These are phyloP conservation scores for Polyplosphaeria fusca DNA, from an alignment of 495 filamentous ascomycete species.

Conservation along the genomic window DNA sequence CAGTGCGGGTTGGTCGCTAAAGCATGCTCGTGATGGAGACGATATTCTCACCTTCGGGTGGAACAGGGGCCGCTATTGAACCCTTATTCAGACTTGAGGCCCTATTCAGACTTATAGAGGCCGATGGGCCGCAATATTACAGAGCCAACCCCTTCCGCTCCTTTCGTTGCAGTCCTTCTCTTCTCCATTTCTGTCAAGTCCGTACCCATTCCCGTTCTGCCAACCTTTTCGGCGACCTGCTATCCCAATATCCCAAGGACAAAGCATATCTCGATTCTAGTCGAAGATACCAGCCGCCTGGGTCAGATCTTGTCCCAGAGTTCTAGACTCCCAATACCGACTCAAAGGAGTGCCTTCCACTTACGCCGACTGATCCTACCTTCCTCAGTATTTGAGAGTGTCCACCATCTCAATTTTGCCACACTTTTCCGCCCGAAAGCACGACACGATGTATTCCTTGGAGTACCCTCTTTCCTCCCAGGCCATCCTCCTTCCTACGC, in stretches of 20 bases:
- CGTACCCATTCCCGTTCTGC: too few species aligned
- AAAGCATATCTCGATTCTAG: too few species aligned
- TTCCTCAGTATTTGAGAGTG: too few species aligned
- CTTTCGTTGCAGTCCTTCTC: not conserved
- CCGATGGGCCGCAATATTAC: too few species aligned
- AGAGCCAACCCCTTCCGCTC: not conserved
- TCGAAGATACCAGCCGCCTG: too few species aligned
- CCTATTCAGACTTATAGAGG: conserved; percentile 2
- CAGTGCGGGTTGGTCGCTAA: not conserved
- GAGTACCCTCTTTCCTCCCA: conserved; percentile 8
- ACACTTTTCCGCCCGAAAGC: not conserved
- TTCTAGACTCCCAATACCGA: not conserved
- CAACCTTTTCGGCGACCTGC: too few species aligned
- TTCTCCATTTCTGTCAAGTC: conserved; percentile 1
- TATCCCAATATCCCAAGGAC: too few species aligned
- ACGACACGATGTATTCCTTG: not conserved
- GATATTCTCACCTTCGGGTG: not conserved
- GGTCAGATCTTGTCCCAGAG: not conserved
- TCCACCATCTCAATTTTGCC: not conserved
- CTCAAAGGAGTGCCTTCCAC: not conserved
- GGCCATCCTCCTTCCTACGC: conserved; percentile 41
- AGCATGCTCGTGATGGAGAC: not conserved
- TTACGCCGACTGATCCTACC: not conserved
- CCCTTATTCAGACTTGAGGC: not conserved
- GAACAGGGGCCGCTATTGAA: conserved; percentile 6